These are phyloP conservation scores for Epichloe gansuensis DNA, from an alignment of 2,329 filamentous ascomycete genomes.

Conservation along the genomic window DNA sequence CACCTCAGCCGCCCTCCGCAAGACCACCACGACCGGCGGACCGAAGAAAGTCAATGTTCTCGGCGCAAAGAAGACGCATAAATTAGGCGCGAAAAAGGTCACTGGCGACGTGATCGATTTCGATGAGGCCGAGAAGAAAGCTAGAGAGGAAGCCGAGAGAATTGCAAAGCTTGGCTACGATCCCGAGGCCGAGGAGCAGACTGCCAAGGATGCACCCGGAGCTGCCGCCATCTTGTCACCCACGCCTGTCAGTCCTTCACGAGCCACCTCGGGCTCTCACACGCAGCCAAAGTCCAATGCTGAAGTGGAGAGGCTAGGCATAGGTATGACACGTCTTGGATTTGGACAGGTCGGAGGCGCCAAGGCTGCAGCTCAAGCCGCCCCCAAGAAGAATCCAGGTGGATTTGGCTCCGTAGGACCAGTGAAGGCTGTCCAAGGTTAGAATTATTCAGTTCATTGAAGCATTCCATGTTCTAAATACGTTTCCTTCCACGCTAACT, in stretches of 20 bases:
- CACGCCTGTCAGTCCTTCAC: slow-evolving; percentile 57
- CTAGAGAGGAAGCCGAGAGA: slow-evolving; percentile 91
- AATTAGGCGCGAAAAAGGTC: slow-evolving; percentile 89
- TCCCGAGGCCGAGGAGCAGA: slow-evolving; percentile 66
- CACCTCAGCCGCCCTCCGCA: slow-evolving; percentile 70
- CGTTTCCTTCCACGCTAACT: neutral
- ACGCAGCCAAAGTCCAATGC: slow-evolving; percentile 51
- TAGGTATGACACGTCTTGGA: slow-evolving; percentile 73
- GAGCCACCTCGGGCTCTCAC: slow-evolving; percentile 43
- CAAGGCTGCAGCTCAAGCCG: slow-evolving; percentile 41
- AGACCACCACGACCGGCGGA: slow-evolving; percentile 48
- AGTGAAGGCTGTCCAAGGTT: slow-evolving; percentile 61
- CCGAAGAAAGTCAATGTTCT: slow-evolving; percentile 78
- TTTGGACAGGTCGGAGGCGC: slow-evolving; percentile 70
- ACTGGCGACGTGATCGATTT: slow-evolving; percentile 76
- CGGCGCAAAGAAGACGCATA: slow-evolving; percentile 69
- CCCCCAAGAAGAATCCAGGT: slow-evolving; percentile 59
- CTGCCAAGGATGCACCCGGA: slow-evolving; percentile 33
- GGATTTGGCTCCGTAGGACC: slow-evolving; percentile 78
- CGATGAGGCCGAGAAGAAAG: slow-evolving; percentile 92
- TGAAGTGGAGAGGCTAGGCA: slow-evolving; percentile 79
- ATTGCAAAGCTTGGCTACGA: slow-evolving; percentile 94
- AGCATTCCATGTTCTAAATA: neutral
- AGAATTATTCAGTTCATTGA: slow-evolving; percentile 9
- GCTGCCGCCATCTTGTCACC: slow-evolving; percentile 56